These are phyloP conservation scores for Chaetomium strumarium DNA, from an alignment of 2,329 filamentous ascomycete genomes.

Conservation along the genomic window DNA sequence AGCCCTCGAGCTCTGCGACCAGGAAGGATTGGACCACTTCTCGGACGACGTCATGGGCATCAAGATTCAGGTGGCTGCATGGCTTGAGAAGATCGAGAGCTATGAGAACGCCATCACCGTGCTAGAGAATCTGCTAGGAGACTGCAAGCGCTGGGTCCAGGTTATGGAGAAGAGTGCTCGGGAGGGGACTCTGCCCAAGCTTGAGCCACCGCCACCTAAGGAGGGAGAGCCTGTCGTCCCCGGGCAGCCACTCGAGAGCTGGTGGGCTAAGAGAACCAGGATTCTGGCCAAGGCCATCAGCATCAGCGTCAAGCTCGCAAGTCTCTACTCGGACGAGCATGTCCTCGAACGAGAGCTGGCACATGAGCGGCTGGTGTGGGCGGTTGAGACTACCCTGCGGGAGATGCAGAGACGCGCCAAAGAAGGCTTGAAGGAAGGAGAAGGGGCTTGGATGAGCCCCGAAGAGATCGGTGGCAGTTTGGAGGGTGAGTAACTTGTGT, in stretches of 20 bases:
- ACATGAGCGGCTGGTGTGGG: conserved; percentile 70
- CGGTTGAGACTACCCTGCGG: conserved; percentile 70
- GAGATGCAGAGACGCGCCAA: conserved; percentile 64
- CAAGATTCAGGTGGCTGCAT: conserved; percentile 70
- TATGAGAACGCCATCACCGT: conserved; percentile 67
- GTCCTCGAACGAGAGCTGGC: conserved; percentile 68
- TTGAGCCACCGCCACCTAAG: conserved; percentile 6
- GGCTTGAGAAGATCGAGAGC: conserved; percentile 72
- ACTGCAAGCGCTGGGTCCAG: conserved; percentile 59
- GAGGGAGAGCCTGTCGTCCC: conserved; percentile 19
- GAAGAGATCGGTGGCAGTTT: conserved; percentile 68
- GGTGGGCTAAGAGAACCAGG: conserved; percentile 56
- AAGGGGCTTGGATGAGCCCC: conserved; percentile 64
- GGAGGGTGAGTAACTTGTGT: conserved; percentile 47
- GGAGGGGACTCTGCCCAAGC: conserved; percentile 40
- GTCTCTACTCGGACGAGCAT: conserved; percentile 72
- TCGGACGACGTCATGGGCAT: conserved; percentile 88
- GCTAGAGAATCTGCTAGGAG: conserved; percentile 66
- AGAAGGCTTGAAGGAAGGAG: conserved; percentile 63
- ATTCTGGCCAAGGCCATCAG: conserved; percentile 69
- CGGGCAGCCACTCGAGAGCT: conserved; percentile 37
- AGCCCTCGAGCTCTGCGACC: conserved; percentile 67
- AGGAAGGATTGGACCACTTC: conserved; percentile 76
- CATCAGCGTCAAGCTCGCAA: conserved; percentile 76
- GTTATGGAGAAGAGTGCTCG: conserved; percentile 45